Evolutionary conservation across 1,139 yeast species (phyloP), one percentile per base, ranked within the genome.

Genomic region (Candida sanyaensis): DNA sequence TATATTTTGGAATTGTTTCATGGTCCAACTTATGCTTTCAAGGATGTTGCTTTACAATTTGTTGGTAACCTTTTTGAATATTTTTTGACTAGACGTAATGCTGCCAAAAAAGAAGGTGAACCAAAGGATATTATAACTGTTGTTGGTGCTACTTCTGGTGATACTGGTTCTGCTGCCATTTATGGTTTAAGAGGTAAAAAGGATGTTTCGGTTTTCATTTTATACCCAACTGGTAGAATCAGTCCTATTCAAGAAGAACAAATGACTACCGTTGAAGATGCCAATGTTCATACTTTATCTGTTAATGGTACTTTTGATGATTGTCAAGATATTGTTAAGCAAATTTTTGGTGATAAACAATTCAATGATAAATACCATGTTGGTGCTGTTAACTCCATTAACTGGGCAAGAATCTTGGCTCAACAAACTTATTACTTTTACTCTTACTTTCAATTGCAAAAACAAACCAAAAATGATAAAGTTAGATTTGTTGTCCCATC

Each of bases 131-230:
- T 83, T 53, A 78, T 93, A 60, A 93, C 99, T 36, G 99, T 93
- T 55, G 97, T 93, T 51, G 99, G 99, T 60, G 99, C 99, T 40
- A 93, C 99, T 27, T 88, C 96, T 46, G 99, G 99, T 61, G 99
- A 93, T 65, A 93, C 99, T 42, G 99, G 99, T 46, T 88, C 97
- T 43, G 99, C 99, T 46, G 99, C 99, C 53, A 93, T 93, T 57
- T 93, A 93, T 71, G 99, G 99, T 49, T 80, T 93, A 59, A 81
- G 99, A 72, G 96, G 96, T 65, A 93, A 93, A 73, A 88, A 91
- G 70, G 98, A 95, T 66, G 97, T 93, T 28, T 88, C 96, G 37
- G 99, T 93, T 30, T 95, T 93, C 69, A 93, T 93, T 55, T 76
- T 95, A 58, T 93, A 92, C 64, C 99, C 99, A 60, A 90, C 96